Evolutionary conservation across 805 yeast genomes (phyloP).

Genomic region (Myxozyma udenii): DNA sequence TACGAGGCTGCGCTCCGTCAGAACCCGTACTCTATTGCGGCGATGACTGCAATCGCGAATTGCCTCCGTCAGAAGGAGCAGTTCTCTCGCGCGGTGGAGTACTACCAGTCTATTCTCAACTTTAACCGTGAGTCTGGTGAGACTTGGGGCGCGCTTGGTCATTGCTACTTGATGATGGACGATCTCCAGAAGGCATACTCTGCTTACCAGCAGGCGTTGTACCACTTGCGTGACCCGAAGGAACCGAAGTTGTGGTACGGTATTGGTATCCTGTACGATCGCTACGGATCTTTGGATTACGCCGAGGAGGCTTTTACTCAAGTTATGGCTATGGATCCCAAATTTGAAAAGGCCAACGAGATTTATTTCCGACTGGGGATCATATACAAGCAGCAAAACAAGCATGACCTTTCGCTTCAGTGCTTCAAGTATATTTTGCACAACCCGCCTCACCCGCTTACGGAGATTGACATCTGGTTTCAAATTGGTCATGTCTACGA

Average conservation of each 20-base stretch:
- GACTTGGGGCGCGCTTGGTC: constrained; percentile 87
- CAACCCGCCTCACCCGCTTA: constrained; percentile 91
- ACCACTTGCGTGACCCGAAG: constrained; percentile 85
- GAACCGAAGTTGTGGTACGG: constrained; percentile 99
- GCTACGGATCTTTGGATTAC: constrained; percentile 93
- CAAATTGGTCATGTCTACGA: constrained; percentile 96
- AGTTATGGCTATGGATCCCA: constrained; percentile 91
- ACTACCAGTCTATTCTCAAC: constrained; percentile 81
- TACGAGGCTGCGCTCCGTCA: constrained; percentile 85
- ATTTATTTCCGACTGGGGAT: constrained; percentile 95
- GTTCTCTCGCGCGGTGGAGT: constrained; percentile 90
- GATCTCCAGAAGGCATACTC: constrained; percentile 93
- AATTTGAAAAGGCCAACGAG: constrained; percentile 93
- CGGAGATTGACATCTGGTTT: constrained; percentile 98
- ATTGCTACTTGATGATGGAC: constrained; percentile 94
- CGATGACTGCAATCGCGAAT: constrained; percentile 81
- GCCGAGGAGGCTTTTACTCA: constrained; percentile 98
- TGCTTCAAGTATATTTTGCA: constrained; percentile 89
- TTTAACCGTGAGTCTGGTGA: constrained; percentile 87
- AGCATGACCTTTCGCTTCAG: constrained; percentile 81
- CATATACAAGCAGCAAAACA: constrained; percentile 91
- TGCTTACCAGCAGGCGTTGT: constrained; percentile 93
- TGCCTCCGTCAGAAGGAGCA: constrained; percentile 84
- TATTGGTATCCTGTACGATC: constrained; percentile 90
- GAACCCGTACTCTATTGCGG: constrained; percentile 80